Evolutionary conservation across 176 grass and related monocot species (phyloP).

Genomic region (Canna indica): DNA sequence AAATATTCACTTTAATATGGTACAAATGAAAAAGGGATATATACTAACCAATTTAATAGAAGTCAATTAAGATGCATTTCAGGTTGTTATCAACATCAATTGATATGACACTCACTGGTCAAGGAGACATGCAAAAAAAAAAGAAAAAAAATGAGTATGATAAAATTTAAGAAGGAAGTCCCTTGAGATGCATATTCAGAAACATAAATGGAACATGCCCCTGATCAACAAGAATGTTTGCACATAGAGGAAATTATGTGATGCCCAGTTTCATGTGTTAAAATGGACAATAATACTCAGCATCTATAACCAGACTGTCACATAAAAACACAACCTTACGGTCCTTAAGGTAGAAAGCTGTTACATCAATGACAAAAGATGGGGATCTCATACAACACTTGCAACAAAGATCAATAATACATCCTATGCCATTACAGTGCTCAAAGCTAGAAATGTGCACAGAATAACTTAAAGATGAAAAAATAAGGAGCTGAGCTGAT

Average conservation of each 20-base stretch:
- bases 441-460: too few species aligned
- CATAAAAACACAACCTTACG: not conserved
- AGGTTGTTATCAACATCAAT: not conserved
- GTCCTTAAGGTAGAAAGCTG: not conserved
- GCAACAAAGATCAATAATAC: too few species aligned
- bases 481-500: too few species aligned
- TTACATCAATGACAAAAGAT: too few species aligned
- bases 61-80: conserved; percentile 2
- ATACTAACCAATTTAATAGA: not conserved
- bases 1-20: not conserved
- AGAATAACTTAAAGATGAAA: too few species aligned
- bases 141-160: too few species aligned
- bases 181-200: not conserved
- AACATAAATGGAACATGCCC: not conserved
- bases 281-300: not conserved
- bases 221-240: not conserved
- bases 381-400: too few species aligned
- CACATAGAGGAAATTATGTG: not conserved
- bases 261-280: not conserved
- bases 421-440: too few species aligned
- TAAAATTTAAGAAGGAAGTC: not conserved
- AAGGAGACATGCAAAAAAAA: too few species aligned
- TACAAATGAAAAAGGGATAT: not conserved
- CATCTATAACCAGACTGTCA: not conserved
- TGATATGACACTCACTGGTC: not conserved